Conservation (phyloP, 352 stramenopile genomes). For the Phytophthora fragariae region DNA sequence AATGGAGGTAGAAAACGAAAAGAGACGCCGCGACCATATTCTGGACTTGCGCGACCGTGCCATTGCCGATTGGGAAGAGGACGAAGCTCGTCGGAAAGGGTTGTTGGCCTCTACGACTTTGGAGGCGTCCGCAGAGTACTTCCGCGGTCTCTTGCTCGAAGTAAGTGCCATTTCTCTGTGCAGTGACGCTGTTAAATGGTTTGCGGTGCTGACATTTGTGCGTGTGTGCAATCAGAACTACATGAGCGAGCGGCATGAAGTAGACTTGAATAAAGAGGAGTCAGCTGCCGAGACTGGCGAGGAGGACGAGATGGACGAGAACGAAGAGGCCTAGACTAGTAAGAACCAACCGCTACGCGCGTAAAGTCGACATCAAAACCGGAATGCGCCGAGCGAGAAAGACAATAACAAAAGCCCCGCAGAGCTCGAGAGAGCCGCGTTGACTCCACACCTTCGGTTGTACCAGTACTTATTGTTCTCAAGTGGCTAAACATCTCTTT, state of each 20-base stretch:
- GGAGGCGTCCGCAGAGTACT: constrained; percentile 66
- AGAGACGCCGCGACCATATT: constrained; percentile 73
- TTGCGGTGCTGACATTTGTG: constrained; percentile 6
- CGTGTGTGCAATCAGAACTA: constrained; percentile 54
- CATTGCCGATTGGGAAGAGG: constrained; percentile 82
- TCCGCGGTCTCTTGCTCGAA: constrained; percentile 73
- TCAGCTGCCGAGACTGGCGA: constrained; percentile 31
- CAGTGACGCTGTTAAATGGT: constrained; percentile 2
- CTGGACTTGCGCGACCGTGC: constrained; percentile 74
- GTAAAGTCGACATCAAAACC: constrained; percentile 14
- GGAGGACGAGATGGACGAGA: constrained; percentile 48
- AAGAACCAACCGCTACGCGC: constrained; percentile 2
- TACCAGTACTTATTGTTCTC: constrained; percentile 18
- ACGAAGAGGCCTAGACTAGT: constrained; percentile 36
- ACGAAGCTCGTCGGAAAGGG: constrained; percentile 71
- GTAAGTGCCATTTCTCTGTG: constrained; percentile 36
- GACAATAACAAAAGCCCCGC: constrained; percentile 16
- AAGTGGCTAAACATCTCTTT: constrained; percentile 18
- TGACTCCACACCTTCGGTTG: constrained; percentile 13
- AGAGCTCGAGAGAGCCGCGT: constrained; percentile 8
- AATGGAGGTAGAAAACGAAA: constrained; percentile 83
- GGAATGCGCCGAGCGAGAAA: constrained; percentile 17
- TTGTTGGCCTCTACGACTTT: constrained; percentile 63
- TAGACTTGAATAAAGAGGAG: constrained; percentile 63
- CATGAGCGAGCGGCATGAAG: constrained; percentile 79